Conservation (phyloP, 257 asterid genomes). For the Nicotiana attenuata region DNA sequence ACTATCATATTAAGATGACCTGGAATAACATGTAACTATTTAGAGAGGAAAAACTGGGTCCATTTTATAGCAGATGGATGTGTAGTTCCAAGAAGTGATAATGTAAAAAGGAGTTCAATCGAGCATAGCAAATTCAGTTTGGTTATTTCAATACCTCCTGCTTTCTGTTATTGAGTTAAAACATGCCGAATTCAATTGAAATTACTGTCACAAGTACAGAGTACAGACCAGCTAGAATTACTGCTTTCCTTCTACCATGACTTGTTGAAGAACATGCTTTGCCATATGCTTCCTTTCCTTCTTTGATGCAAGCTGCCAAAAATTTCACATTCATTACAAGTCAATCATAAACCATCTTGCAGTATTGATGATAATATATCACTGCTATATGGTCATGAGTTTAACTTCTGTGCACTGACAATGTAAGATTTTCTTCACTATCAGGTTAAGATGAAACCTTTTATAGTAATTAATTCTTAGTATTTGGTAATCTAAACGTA, state of each 20-base stretch:
- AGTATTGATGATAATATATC: neutral
- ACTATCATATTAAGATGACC: too few relatives aligned
- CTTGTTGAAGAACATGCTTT: slow-evolving; percentile 34
- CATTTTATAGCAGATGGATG: neutral
- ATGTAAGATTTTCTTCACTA: neutral
- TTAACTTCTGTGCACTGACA: neutral
- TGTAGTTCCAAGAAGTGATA: neutral
- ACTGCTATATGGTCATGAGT: neutral
- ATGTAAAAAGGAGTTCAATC: neutral
- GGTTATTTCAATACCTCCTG: neutral
- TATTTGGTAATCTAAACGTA: neutral
- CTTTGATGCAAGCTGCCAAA: slow-evolving; percentile 48
- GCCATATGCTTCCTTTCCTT: slow-evolving; percentile 53
- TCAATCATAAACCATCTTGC: neutral
- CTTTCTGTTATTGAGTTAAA: slow-evolving; percentile 4
- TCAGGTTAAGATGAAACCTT: neutral
- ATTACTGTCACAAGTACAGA: slow-evolving; percentile 8
- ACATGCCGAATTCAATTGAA: neutral
- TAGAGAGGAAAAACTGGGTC: neutral
- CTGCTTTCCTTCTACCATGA: slow-evolving; percentile 32
- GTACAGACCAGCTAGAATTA: slow-evolving; percentile 48
- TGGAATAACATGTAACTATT: too few relatives aligned
- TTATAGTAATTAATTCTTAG: neutral
- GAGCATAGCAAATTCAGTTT: neutral
- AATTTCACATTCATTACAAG: neutral